These are phyloP conservation scores for Boletus rex-veris DNA, from an alignment of 768 basidiomycete genomes.

Conservation along the genomic window DNA sequence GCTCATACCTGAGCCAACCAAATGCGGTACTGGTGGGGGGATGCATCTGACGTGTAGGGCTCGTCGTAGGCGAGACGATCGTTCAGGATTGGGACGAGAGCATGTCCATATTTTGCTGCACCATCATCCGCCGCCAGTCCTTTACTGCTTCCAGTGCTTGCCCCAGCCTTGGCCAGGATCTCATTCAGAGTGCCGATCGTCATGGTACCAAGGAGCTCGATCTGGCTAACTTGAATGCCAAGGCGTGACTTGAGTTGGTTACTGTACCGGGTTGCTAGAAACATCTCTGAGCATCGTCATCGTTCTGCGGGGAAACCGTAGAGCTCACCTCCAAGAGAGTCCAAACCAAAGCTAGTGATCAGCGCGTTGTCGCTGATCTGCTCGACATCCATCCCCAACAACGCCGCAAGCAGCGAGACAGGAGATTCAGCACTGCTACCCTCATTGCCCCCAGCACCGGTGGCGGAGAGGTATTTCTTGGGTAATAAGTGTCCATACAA, in stretches of 20 bases:
- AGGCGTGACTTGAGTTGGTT: constrained; percentile 28
- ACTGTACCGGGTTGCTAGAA: constrained; percentile 30
- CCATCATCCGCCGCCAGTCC: constrained; percentile 19
- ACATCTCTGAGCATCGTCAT: background rate
- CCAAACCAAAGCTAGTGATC: constrained; percentile 27
- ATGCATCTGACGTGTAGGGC: constrained; percentile 29
- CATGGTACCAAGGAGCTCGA: constrained; percentile 24
- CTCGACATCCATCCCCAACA: constrained; percentile 25
- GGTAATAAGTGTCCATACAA: constrained; percentile 26
- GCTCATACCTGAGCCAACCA: constrained; percentile 31
- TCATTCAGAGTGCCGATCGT: constrained; percentile 25
- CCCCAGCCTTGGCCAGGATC: constrained; percentile 19
- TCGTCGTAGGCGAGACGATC: constrained; percentile 32
- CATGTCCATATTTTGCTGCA: constrained; percentile 26
- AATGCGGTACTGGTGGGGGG: constrained; percentile 27
- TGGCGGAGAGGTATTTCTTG: constrained; percentile 19
- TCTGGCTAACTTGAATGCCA: constrained; percentile 25
- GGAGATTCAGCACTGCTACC: constrained; percentile 19
- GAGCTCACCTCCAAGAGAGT: constrained; percentile 26
- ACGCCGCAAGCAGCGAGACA: constrained; percentile 22
- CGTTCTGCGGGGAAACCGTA: background rate
- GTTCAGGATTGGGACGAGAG: constrained; percentile 29
- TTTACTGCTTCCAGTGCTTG: constrained; percentile 5
- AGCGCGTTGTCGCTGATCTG: constrained; percentile 30
- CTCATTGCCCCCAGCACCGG: constrained; percentile 10